A percentile compares a stretch with the other conserved stretches of the same genome.
phyloP scores from a whole-genome alignment of 345 rosid species.

The Durio zibethinus region DNA sequence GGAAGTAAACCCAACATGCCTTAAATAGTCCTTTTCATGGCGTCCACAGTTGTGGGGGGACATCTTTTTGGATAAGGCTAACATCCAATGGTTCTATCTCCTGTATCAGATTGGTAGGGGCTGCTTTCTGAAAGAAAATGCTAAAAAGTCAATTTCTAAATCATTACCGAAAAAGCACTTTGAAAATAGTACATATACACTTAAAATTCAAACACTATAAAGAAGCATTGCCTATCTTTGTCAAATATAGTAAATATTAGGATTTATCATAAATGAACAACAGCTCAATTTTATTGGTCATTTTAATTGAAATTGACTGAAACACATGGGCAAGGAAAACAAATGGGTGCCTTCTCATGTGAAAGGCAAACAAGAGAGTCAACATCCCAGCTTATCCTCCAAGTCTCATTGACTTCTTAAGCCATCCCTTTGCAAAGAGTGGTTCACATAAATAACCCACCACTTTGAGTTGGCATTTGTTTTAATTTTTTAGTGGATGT shows the following conservation, averaged over 20 bases:
- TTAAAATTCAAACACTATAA: not conserved
- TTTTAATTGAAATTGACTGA: not conserved
- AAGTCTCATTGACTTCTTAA: not conserved
- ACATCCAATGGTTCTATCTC: constrained; percentile 94
- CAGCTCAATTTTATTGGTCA: not conserved
- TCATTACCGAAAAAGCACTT: not conserved
- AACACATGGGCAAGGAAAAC: not conserved
- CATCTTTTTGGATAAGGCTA: constrained; percentile 84
- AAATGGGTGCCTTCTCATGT: not conserved
- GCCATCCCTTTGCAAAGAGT: not conserved
- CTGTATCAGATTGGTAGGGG: constrained; percentile 62
- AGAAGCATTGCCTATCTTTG: not conserved
- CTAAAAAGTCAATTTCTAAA: constrained; percentile 5
- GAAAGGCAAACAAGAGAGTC: not conserved
- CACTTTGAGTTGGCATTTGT: not conserved
- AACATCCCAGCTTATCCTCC: not conserved
- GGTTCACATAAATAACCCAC: not conserved
- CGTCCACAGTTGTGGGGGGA: constrained; percentile 77
- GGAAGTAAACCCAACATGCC: constrained; percentile 98
- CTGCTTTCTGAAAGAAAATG: constrained; percentile 50
- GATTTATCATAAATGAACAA: not conserved
- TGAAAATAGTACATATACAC: not conserved
- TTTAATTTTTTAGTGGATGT: not conserved
- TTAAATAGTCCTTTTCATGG: constrained; percentile 94
- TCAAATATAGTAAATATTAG: not conserved